Conservation (phyloP, 495 filamentous ascomycete species). For the Aspergillus diversus region DNA sequence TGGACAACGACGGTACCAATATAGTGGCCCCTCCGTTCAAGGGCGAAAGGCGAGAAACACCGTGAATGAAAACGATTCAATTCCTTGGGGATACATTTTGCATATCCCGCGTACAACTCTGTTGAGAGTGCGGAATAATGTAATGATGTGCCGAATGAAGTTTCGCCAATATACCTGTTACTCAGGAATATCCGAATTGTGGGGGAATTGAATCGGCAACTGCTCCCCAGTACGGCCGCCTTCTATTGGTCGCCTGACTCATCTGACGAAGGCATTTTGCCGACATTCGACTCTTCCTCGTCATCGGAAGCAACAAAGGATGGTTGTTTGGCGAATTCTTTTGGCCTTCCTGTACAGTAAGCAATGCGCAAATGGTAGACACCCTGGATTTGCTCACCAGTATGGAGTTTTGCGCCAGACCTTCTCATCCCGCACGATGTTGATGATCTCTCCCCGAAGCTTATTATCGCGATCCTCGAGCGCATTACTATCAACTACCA, state of each 20-base stretch:
- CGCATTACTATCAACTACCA: conserved; percentile 74
- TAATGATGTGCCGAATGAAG: not conserved
- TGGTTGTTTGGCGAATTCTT: conserved; percentile 71
- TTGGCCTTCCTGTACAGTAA: conserved; percentile 62
- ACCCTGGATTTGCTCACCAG: conserved; percentile 61
- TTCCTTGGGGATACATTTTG: not conserved
- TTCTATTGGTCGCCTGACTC: conserved; percentile 45
- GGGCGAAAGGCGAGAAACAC: conserved; percentile 25
- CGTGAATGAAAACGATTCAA: conserved; percentile 24
- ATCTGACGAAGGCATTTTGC: conserved; percentile 81
- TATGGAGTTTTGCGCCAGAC: conserved; percentile 87
- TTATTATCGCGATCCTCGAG: conserved; percentile 74
- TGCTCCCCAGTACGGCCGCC: not conserved
- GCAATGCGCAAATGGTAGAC: conserved; percentile 15
- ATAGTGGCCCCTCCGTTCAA: conserved; percentile 21
- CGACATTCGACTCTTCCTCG: conserved; percentile 77
- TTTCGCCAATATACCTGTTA: not conserved
- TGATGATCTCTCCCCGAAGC: conserved; percentile 86
- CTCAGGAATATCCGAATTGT: not conserved
- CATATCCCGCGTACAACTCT: not conserved
- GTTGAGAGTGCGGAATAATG: not conserved
- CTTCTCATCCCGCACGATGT: conserved; percentile 90
- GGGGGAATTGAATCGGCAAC: not conserved
- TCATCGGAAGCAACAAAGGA: conserved; percentile 47
- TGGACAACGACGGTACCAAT: conserved; percentile 30